phyloP scores from a whole-genome alignment of 2,329 filamentous ascomycete genomes.

The Clarireedia paspali region DNA sequence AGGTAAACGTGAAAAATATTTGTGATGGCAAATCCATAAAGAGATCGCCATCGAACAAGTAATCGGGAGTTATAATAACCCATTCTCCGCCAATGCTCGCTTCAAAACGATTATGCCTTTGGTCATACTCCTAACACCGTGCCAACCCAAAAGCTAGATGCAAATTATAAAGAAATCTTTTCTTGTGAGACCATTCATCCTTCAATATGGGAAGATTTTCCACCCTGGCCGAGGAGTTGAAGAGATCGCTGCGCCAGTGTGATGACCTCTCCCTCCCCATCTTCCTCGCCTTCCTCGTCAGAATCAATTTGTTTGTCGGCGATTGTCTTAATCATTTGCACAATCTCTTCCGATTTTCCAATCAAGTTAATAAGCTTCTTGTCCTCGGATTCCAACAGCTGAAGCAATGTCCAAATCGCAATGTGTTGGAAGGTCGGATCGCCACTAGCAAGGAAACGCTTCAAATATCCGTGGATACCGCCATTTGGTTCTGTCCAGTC shows the following conservation, averaged over 20 bases:
- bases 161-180: constrained; percentile 28
- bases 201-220: constrained; percentile 73
- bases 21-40: constrained; percentile 13
- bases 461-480: constrained; percentile 91
- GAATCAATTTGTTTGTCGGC: constrained; percentile 83
- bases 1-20: constrained; percentile 23
- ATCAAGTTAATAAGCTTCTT: constrained; percentile 82
- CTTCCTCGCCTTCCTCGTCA: constrained; percentile 78
- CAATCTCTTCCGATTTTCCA: constrained; percentile 81
- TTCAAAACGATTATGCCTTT: constrained; percentile 24
- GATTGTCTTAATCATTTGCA: constrained; percentile 86
- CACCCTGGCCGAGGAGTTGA: constrained; percentile 72
- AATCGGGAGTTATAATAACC: constrained; percentile 16
- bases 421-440: constrained; percentile 99
- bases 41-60: constrained; percentile 12
- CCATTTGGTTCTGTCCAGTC: constrained; percentile 90
- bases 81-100: constrained; percentile 30
- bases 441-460: constrained; percentile 84
- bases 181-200: constrained; percentile 41
- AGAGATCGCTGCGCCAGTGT: constrained; percentile 84
- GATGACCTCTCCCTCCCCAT: constrained; percentile 89
- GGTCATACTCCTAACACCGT: constrained; percentile 30
- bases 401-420: constrained; percentile 94
- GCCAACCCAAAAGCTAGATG: constrained; percentile 27
- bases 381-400: constrained; percentile 92